A percentile compares a stretch with the other conserved stretches of the same genome.
Conservation (phyloP, 345 rosid species). For the Bruguiera parviflora region DNA sequence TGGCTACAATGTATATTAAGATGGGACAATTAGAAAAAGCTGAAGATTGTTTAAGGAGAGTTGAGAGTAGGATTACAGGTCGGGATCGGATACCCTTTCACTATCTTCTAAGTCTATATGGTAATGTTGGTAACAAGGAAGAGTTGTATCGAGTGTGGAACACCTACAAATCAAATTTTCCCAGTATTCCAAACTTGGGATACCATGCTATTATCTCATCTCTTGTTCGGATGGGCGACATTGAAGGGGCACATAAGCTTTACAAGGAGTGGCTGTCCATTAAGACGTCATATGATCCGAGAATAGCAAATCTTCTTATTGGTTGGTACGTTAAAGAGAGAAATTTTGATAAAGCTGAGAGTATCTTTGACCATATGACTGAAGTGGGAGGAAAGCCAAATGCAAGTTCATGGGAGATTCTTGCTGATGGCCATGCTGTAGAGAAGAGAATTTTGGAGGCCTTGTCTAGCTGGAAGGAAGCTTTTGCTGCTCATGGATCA, state of each 20-base stretch:
- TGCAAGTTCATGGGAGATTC: conserved; percentile 79
- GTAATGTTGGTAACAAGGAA: conserved; percentile 60
- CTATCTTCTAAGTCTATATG: conserved; percentile 80
- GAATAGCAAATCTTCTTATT: conserved; percentile 79
- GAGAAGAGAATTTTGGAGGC: conserved; percentile 53
- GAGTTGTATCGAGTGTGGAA: conserved; percentile 79
- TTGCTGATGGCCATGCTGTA: conserved; percentile 63
- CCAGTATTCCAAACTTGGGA: conserved; percentile 73
- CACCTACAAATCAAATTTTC: conserved; percentile 69
- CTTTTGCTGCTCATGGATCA: conserved; percentile 50
- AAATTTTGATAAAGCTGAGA: conserved; percentile 55
- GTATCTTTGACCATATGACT: conserved; percentile 51
- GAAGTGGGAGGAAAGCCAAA: conserved; percentile 79
- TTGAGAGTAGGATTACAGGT: conserved; percentile 80
- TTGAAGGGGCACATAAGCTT: conserved; percentile 69
- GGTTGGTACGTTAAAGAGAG: conserved; percentile 57
- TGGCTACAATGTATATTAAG: conserved; percentile 86
- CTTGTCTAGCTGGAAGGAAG: conserved; percentile 58
- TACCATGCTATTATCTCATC: conserved; percentile 80
- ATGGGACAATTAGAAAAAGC: conserved; percentile 71
- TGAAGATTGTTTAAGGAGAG: conserved; percentile 70
- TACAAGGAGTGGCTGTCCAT: conserved; percentile 76
- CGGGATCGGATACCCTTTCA: conserved; percentile 80
- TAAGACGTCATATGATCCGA: conserved; percentile 68
- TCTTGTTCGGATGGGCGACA: conserved; percentile 57